These are phyloP conservation scores for Oryza meridionalis DNA, from an alignment of 176 grass and related monocot genomes.

Conservation along the genomic window DNA sequence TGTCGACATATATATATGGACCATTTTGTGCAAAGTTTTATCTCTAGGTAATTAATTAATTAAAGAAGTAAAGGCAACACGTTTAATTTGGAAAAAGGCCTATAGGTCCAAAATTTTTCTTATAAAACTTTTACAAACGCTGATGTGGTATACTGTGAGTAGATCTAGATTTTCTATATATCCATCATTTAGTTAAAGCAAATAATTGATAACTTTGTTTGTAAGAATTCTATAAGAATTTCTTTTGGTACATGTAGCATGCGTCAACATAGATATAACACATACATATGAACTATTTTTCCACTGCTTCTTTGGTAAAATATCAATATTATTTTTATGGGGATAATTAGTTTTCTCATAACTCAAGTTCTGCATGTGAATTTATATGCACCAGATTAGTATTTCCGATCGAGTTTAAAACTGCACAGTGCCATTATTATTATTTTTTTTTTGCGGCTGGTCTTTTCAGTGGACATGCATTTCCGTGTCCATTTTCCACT, in stretches of 20 bases:
- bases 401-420: background rate
- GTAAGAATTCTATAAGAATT: too few relatives aligned
- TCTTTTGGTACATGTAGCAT: too few relatives aligned
- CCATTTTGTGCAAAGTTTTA: background rate
- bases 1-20: background rate
- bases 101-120: too few relatives aligned
- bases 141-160: too few relatives aligned
- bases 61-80: too few relatives aligned
- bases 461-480: slow-evolving; percentile 15
- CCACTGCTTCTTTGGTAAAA: background rate
- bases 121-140: too few relatives aligned
- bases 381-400: background rate
- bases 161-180: too few relatives aligned
- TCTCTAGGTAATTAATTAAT: background rate
- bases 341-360: background rate
- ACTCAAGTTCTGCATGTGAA: background rate
- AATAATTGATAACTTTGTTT: too few relatives aligned
- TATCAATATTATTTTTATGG: background rate
- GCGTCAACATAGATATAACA: background rate
- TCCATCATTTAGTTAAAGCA: too few relatives aligned
- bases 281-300: background rate
- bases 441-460: background rate
- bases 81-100: too few relatives aligned
- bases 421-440: background rate
- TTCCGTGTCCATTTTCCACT: background rate